Evolutionary conservation across 2,329 filamentous ascomycete genomes (phyloP), one percentile per base, ranked within the genome.

Genomic region (Botrytis tulipae): DNA sequence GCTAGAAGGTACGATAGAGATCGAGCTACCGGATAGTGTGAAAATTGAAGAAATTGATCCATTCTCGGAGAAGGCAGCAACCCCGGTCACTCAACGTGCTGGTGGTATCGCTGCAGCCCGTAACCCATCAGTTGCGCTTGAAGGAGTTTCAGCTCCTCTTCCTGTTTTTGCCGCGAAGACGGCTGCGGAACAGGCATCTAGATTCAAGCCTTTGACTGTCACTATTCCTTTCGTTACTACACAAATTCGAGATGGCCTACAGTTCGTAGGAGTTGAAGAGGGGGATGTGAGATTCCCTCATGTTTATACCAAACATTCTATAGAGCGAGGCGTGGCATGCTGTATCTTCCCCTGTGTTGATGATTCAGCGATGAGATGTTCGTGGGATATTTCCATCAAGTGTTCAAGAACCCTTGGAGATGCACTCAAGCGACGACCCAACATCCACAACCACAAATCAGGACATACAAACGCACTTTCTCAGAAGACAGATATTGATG

Each of bases 291-390:
- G 95, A 75, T 99, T 95, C 81, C 94, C 96, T 0, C 95, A 99
- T 83, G 91, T 93, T 67, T 99, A 97, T 82, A 97, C 95, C 0
- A 91, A 91, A 59, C 94, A 95, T 79, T 92, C 91, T 3, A 85
- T 92, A 60, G 91, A 93, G 75, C 90, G 94, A 0, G 94, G 95
- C 44, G 91, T 90, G 29, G 91, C 94, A 1, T 95, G 91, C 65
- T 95, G 92, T 78, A 89, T 98, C 40, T 99, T 99, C 79, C 96
- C 96, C 0, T 98, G 96, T 81, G 87, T 98, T 70, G 96, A 99
- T 81, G 93, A 97, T 80, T 89, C 92, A 37, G 90, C 90, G 48
- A 91, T 93, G 73, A 89, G 94, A 73, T 95, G 92, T 79, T 90
- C 91, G 18, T 99, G 96, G 93, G 93, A 94, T 73, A 87, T 99